A percentile compares a stretch with the other conserved stretches of the same genome.
phyloP scores from a whole-genome alignment of 192 early-diverging fungal species.

The Lunasporangiospora selenospora region DNA sequence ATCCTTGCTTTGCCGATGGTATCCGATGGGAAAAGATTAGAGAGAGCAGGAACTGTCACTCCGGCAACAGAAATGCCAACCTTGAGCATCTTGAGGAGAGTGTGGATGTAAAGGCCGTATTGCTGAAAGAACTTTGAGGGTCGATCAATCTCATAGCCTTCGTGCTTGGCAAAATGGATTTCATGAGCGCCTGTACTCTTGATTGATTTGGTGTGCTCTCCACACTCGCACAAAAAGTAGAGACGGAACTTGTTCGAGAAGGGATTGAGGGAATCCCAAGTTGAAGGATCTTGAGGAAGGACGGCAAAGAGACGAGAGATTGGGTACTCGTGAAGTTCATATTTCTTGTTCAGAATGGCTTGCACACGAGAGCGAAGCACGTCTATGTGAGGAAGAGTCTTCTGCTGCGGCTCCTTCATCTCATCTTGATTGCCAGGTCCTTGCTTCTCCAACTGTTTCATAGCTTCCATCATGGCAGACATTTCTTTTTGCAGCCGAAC shows the following conservation, averaged over 20 bases:
- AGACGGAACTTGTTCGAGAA: constrained; percentile 15
- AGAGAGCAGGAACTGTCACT: neutral
- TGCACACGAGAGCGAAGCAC: constrained; percentile 15
- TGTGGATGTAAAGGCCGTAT: constrained; percentile 10
- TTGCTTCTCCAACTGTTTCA: constrained; percentile 11
- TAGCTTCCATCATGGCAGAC: neutral
- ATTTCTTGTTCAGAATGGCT: constrained; percentile 15
- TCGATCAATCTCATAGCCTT: constrained; percentile 19
- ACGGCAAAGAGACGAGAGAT: constrained; percentile 28
- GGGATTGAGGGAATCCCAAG: neutral
- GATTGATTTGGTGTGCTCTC: constrained; percentile 3
- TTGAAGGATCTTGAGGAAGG: constrained; percentile 3
- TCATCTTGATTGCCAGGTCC: constrained; percentile 2
- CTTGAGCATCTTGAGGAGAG: constrained; percentile 19
- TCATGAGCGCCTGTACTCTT: neutral
- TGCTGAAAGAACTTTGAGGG: constrained; percentile 20
- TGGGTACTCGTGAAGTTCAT: constrained; percentile 29
- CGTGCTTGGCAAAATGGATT: constrained; percentile 24
- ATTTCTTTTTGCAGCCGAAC: neutral
- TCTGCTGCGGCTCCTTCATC: constrained; percentile 10
- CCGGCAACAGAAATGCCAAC: constrained; percentile 2
- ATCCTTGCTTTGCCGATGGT: neutral
- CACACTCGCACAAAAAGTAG: constrained; percentile 32
- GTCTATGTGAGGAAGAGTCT: constrained; percentile 4
- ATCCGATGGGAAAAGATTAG: neutral